phyloP scores from a whole-genome alignment of 345 rosid species.

The Ricinus communis region DNA sequence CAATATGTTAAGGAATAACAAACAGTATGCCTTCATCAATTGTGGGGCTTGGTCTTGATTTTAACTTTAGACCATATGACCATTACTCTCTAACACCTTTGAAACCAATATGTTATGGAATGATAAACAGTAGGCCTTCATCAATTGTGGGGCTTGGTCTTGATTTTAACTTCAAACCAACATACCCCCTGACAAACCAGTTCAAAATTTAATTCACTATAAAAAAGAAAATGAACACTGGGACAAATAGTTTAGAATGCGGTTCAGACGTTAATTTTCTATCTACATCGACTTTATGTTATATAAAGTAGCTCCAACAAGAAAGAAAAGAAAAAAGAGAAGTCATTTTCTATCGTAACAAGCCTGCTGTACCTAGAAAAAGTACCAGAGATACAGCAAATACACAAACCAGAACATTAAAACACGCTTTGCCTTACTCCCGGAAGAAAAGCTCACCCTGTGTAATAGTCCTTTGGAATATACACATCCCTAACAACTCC shows the following conservation, averaged over 20 bases:
- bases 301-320: background rate
- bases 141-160: slow-evolving; percentile 87
- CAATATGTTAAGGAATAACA: slow-evolving; percentile 61
- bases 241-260: slow-evolving; percentile 24
- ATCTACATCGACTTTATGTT: background rate
- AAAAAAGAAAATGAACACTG: slow-evolving; percentile 35
- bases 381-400: background rate
- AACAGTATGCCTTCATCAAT: slow-evolving; percentile 69
- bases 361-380: background rate
- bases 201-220: slow-evolving; percentile 56
- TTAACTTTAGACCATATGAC: slow-evolving; percentile 85
- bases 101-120: slow-evolving; percentile 63
- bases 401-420: background rate
- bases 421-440: background rate
- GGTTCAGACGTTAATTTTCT: slow-evolving; percentile 22
- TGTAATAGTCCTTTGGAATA: slow-evolving; percentile 84
- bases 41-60: slow-evolving; percentile 89
- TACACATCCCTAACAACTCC: slow-evolving; percentile 91
- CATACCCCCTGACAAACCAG: slow-evolving; percentile 96
- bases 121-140: slow-evolving; percentile 62
- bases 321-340: background rate
- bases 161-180: slow-evolving; percentile 96
- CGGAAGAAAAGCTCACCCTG: slow-evolving; percentile 59
- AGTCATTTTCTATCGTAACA: background rate
- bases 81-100: slow-evolving; percentile 52